Evolutionary conservation across 257 asterid species (phyloP).

Genomic region (Echium plantagineum): DNA sequence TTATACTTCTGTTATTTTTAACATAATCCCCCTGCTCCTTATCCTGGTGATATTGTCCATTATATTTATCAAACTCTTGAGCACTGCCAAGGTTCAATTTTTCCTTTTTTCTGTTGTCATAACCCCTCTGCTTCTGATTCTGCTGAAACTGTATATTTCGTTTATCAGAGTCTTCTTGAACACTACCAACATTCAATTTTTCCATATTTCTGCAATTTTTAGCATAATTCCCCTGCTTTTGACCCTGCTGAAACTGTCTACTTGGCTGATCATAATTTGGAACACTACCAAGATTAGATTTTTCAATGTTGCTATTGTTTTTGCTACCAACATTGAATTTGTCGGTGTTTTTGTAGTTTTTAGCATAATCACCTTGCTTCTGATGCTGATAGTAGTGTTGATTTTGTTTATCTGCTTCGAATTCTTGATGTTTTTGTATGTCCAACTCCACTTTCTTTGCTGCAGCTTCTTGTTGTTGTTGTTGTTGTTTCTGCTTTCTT

Average conservation of each 20-base stretch:
- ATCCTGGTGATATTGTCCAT: background rate
- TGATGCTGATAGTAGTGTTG: too few relatives aligned
- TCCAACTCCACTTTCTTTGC: background rate
- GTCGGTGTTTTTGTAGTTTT: background rate
- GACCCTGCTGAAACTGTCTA: too few relatives aligned
- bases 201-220: conserved; percentile 1
- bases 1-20: background rate
- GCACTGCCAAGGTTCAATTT: background rate
- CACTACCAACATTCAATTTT: too few relatives aligned
- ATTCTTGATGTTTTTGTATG: background rate
- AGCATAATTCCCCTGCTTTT: conserved; percentile 1
- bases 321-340: too few relatives aligned
- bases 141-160: too few relatives aligned
- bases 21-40: conserved; percentile 1
- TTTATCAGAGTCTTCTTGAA: too few relatives aligned
- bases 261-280: too few relatives aligned
- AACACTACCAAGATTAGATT: too few relatives aligned
- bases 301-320: too few relatives aligned
- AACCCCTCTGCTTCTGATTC: too few relatives aligned
- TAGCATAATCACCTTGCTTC: background rate
- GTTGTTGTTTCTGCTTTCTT: conserved; percentile 15
- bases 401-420: too few relatives aligned
- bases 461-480: conserved; percentile 6
- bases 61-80: background rate
- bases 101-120: background rate